These are phyloP conservation scores for Entophlyctis luteolus DNA, from an alignment of 192 early-diverging fungal species.

Conservation along the genomic window DNA sequence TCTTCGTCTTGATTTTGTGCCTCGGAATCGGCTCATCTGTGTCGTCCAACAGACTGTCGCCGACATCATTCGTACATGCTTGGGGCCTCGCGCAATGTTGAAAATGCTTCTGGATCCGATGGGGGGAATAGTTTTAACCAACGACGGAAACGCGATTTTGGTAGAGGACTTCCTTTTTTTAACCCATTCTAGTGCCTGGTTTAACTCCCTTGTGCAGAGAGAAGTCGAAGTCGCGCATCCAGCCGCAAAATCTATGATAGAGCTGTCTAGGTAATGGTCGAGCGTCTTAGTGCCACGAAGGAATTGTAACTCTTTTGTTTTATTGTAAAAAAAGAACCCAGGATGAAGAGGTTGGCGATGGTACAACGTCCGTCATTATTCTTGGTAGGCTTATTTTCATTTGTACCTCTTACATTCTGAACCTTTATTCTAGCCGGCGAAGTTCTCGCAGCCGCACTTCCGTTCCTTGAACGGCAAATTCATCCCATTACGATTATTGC, in stretches of 20 bases:
- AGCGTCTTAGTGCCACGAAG: no score
- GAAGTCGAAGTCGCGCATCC: slow-evolving; percentile 99
- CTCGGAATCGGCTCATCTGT: background rate
- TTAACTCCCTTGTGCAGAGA: slow-evolving; percentile 41
- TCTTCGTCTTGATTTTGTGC: background rate
- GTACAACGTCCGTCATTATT: slow-evolving; percentile 98
- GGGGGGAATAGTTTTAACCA: slow-evolving; percentile 98
- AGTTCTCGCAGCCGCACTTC: slow-evolving; percentile 82
- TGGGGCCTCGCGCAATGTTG: slow-evolving; percentile 97
- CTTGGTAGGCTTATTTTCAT: slow-evolving; percentile 59
- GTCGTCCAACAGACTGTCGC: slow-evolving; percentile 71
- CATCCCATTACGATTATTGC: slow-evolving; percentile 96
- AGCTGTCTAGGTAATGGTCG: no score
- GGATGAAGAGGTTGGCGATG: slow-evolving; percentile 99
- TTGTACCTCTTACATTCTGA: background rate
- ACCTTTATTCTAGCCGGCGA: slow-evolving; percentile 76
- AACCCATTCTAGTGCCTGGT: background rate
- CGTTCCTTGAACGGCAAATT: slow-evolving; percentile 94
- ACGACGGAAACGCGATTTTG: slow-evolving; percentile 98
- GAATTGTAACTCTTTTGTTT: no score
- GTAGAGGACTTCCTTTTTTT: slow-evolving; percentile 2
- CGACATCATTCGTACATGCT: slow-evolving; percentile 96
- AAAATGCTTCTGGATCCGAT: slow-evolving; percentile 99
- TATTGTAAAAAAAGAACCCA: no score
- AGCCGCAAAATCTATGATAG: slow-evolving; percentile 99